A percentile compares a stretch with the other conserved stretches of the same genome.
phyloP scores from a whole-genome alignment of 2,329 filamentous ascomycete species.

The Colletotrichum spinosum region DNA sequence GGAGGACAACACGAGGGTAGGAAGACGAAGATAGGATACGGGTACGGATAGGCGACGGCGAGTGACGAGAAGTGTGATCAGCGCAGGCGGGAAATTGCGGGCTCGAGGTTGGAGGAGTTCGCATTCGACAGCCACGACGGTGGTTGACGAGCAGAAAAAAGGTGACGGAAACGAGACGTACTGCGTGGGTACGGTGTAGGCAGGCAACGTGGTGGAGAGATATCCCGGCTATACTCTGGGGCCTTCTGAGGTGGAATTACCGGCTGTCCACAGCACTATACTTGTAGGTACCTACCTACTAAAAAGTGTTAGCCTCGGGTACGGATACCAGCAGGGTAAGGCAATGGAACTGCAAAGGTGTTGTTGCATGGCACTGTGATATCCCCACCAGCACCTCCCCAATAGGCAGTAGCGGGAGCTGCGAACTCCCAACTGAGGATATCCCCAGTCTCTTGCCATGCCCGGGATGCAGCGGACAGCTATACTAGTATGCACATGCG shows the following conservation, averaged over 20 bases:
- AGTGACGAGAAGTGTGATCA: slow-evolving; percentile 27
- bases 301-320: too few species aligned
- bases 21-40: slow-evolving; percentile 3
- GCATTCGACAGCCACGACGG: slow-evolving; percentile 23
- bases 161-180: too few species aligned
- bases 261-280: too few species aligned
- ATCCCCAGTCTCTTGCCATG: slow-evolving; percentile 16
- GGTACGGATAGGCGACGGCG: slow-evolving; percentile 11
- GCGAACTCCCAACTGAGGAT: slow-evolving; percentile 20
- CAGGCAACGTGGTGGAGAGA: slow-evolving; percentile 18
- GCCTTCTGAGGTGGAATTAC: not conserved
- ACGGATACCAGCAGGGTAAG: too few species aligned
- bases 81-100: slow-evolving; percentile 36
- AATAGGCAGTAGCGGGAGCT: slow-evolving; percentile 24
- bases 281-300: too few species aligned
- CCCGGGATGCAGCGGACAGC: too few species aligned
- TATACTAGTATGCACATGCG: too few species aligned
- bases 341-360: too few species aligned
- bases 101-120: slow-evolving; percentile 26
- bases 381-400: slow-evolving; percentile 18
- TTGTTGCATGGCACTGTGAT: not conserved
- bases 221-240: not conserved
- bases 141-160: not conserved
- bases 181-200: not conserved
- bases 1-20: slow-evolving; percentile 6